A percentile compares a stretch with the other conserved stretches of the same genome.
Conservation (phyloP, 371 early-diverging fungal species). For the Lichtheimia hyalospora region DNA sequence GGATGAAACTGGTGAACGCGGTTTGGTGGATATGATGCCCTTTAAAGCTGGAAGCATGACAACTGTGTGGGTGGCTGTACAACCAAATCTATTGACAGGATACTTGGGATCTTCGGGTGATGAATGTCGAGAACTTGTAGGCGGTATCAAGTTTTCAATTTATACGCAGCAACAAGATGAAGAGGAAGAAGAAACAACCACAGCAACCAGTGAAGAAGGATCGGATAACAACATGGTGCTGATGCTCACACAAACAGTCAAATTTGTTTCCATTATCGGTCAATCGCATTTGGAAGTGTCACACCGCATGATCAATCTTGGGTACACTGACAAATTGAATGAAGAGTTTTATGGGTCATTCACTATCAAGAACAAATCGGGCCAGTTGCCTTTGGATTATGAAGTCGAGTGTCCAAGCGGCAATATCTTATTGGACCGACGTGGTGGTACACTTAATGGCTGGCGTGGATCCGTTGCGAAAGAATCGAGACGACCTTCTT, state of each 20-base stretch:
- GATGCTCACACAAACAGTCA: conserved; percentile 71
- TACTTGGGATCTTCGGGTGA: conserved; percentile 44
- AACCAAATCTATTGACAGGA: conserved; percentile 67
- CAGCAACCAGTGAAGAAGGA: not conserved
- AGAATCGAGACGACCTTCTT: conserved; percentile 7
- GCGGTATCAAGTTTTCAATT: conserved; percentile 79
- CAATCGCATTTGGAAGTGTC: conserved; percentile 76
- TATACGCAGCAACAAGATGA: conserved; percentile 47
- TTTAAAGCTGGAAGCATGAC: conserved; percentile 53
- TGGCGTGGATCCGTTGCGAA: conserved; percentile 40
- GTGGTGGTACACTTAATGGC: conserved; percentile 60
- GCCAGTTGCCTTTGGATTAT: conserved; percentile 66
- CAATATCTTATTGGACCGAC: conserved; percentile 60
- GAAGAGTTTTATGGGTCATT: conserved; percentile 63
- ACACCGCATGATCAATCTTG: conserved; percentile 54
- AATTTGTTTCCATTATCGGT: conserved; percentile 81
- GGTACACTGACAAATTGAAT: conserved; percentile 53
- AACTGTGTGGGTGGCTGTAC: conserved; percentile 80
- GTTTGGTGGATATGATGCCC: conserved; percentile 57
- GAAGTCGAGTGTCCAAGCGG: conserved; percentile 57
- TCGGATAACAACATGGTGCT: conserved; percentile 27
- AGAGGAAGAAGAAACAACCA: not conserved
- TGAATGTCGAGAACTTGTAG: conserved; percentile 75
- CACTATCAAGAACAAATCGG: conserved; percentile 63
- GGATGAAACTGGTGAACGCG: conserved; percentile 67